phyloP scores from a whole-genome alignment of 441 rosid genomes.

The Jatropha multifida region DNA sequence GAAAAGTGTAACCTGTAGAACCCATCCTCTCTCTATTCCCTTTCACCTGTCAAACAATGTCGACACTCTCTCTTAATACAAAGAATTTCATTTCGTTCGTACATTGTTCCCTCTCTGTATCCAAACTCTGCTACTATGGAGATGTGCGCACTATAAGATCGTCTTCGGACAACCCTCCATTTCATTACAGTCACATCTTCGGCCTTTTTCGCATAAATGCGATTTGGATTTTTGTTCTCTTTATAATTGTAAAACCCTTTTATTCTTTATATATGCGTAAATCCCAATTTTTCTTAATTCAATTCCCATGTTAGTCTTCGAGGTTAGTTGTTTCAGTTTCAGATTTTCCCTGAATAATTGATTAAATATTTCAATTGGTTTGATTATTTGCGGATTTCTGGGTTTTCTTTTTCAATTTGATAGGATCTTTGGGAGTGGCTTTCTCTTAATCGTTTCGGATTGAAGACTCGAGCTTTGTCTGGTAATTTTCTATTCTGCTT shows the following conservation, averaged over 20 bases:
- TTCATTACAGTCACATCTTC: neutral
- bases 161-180: neutral
- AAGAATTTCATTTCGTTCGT: too few relatives aligned
- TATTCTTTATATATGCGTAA: neutral
- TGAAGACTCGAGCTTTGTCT: conserved; percentile 29
- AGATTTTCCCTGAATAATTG: neutral
- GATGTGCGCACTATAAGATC: neutral
- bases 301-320: conserved; percentile 35
- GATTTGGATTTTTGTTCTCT: too few relatives aligned
- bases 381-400: neutral
- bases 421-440: conserved; percentile 41
- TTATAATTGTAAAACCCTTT: neutral
- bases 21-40: neutral
- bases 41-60: conserved; percentile 10
- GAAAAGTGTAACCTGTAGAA: neutral
- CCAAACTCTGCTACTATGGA: neutral
- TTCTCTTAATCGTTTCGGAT: conserved; percentile 27
- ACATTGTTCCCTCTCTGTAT: neutral
- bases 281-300: neutral
- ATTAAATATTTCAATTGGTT: neutral
- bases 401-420: neutral
- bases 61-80: conserved; percentile 13
- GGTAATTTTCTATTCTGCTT: conserved; percentile 26
- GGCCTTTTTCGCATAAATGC: neutral
- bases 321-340: conserved; percentile 26